These are phyloP conservation scores for Chytriomyces sp. DNA, from an alignment of 192 early-diverging fungal species.

Conservation along the genomic window DNA sequence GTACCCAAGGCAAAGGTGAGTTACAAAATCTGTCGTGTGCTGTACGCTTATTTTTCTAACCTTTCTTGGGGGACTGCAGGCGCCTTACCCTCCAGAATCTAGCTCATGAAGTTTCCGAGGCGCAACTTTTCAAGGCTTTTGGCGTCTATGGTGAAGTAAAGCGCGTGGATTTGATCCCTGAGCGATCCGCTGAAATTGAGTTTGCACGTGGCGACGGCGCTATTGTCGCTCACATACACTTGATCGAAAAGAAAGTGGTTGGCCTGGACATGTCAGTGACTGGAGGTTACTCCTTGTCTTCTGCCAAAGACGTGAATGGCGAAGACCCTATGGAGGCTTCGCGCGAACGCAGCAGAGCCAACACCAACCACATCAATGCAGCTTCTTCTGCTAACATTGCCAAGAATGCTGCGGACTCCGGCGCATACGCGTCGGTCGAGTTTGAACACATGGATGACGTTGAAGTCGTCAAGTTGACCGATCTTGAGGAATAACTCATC, in stretches of 20 bases:
- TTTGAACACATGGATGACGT: not conserved
- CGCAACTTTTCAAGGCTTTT: slow-evolving; percentile 1
- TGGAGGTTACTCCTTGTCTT: slow-evolving; percentile 21
- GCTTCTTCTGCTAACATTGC: not conserved
- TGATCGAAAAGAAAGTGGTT: slow-evolving; percentile 15
- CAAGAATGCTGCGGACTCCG: not conserved
- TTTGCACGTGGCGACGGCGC: slow-evolving; percentile 43
- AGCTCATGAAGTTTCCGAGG: slow-evolving; percentile 4
- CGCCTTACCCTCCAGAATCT: slow-evolving; percentile 25
- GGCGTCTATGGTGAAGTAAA: slow-evolving; percentile 34
- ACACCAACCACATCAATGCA: not conserved
- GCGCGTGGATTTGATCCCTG: slow-evolving; percentile 19
- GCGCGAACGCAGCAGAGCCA: not conserved
- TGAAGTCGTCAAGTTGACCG: slow-evolving; percentile 1
- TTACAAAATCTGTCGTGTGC: not conserved
- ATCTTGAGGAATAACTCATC: slow-evolving; percentile 14
- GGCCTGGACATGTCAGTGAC: not conserved
- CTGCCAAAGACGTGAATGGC: not conserved
- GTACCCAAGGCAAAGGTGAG: slow-evolving; percentile 39
- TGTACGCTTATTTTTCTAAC: slow-evolving; percentile 5
- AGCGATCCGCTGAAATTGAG: slow-evolving; percentile 29
- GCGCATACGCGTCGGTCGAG: not conserved
- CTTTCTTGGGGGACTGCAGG: not conserved
- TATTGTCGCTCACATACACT: slow-evolving; percentile 17
- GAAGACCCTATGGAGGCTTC: not conserved